A percentile compares a stretch with the other conserved stretches of the same genome.
These are phyloP conservation scores for Talaromyces amestolkiae DNA, from an alignment of 2,329 filamentous ascomycete species.

Conservation along the genomic window DNA sequence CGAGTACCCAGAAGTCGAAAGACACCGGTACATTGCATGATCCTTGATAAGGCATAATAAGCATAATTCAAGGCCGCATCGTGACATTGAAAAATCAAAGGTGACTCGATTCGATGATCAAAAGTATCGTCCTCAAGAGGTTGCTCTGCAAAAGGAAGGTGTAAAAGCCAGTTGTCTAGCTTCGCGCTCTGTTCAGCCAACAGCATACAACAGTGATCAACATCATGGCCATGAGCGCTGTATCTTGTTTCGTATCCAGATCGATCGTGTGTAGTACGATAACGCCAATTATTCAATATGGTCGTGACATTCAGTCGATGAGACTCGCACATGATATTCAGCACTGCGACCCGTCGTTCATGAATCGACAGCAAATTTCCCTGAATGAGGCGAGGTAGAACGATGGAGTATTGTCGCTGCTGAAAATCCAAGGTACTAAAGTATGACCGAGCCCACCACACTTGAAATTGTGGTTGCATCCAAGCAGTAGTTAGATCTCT, in stretches of 20 bases:
- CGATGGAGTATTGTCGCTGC: constrained; percentile 16
- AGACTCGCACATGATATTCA: not conserved
- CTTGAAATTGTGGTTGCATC: constrained; percentile 25
- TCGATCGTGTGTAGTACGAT: not conserved
- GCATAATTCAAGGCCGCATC: not conserved
- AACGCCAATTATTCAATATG: not conserved
- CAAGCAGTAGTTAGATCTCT: constrained; percentile 24
- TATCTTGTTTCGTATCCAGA: not conserved
- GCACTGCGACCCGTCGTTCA: not conserved
- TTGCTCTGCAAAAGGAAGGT: not conserved
- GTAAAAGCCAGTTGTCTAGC: not conserved
- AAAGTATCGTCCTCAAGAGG: not conserved
- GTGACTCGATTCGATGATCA: not conserved
- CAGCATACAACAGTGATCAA: not conserved
- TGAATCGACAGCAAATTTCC: not conserved
- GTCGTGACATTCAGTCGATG: not conserved
- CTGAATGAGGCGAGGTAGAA: not conserved
- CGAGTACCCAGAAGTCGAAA: not conserved
- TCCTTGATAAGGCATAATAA: not conserved
- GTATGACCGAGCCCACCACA: constrained; percentile 30
- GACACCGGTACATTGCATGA: not conserved
- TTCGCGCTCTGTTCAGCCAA: not conserved
- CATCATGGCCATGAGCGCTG: not conserved
- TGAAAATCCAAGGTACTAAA: constrained; percentile 26
- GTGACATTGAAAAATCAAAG: not conserved